Evolutionary conservation across 2,329 filamentous ascomycete species (phyloP), one percentile per base, ranked within the genome.

Genomic region (Exophiala sideris): DNA sequence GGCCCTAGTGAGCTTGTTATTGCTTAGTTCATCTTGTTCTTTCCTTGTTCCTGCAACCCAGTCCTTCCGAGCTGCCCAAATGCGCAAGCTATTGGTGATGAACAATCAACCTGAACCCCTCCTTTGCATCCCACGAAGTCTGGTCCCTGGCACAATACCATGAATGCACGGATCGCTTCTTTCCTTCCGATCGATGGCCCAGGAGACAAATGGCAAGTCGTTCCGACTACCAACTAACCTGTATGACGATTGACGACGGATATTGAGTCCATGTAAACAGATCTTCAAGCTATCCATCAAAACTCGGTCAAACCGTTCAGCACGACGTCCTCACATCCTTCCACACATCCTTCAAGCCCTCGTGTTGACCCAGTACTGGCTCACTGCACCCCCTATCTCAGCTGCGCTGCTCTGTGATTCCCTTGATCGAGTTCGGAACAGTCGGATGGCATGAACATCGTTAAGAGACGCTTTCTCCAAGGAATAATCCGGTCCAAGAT

Each of bases 1-100:
- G 56, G 42, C 50, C 50, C 56, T 54, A 58, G 45, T 33, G 45
- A 58, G 56, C 56, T 58, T 58, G 56, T 52, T 29, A 39, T 46
- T 58, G 56, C 56, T 58, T 58, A 52, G 45, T 54, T 56, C 20
- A 42, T 7, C 29, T 44, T 35, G 47, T 39, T 42, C 20, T 40
- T 21, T 45, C 33, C 35, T 34, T 38, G 24, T 29, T 42, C 35
- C 11, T 11, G 35, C 18, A 20, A 29, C 24, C 5, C 24, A 29
- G 24, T 29, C 2, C 2, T 29, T 29, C 24, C 24, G 24, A 29
- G 24, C 24, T 29, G 24, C 24, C 7, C 24, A 29, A 8, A 29
- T 29, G 24, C 24, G 24, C 24, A 29, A 49, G 14, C 48, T 42
- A 40, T 45, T 46, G 32, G 24, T 29, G 24, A 29, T 29, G 24